A percentile compares a stretch with the other conserved stretches of the same genome.
These are phyloP conservation scores for Bipolaris sorokiniana DNA, from an alignment of 2,329 filamentous ascomycete genomes.

Conservation along the genomic window DNA sequence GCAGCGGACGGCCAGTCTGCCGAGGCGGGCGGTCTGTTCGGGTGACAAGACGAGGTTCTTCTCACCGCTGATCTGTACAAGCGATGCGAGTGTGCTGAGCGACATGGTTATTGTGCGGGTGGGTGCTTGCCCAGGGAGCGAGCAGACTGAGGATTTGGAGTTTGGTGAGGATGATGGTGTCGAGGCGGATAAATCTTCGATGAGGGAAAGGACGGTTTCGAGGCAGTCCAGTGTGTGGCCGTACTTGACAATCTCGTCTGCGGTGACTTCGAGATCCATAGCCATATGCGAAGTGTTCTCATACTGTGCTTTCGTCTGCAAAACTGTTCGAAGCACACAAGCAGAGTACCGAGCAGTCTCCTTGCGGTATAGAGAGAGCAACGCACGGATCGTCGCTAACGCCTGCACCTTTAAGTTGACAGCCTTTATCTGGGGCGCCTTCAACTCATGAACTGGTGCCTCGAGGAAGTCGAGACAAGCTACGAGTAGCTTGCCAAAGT, in stretches of 20 bases:
- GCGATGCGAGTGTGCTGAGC: slow-evolving; percentile 47
- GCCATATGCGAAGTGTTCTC: slow-evolving; percentile 75
- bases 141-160: slow-evolving; percentile 44
- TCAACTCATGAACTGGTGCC: slow-evolving; percentile 55
- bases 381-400: slow-evolving; percentile 73
- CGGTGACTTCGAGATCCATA: slow-evolving; percentile 73
- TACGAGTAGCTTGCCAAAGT: slow-evolving; percentile 70
- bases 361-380: slow-evolving; percentile 71
- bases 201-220: slow-evolving; percentile 46
- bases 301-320: slow-evolving; percentile 69
- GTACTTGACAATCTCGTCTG: slow-evolving; percentile 72
- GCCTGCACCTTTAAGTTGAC: slow-evolving; percentile 77
- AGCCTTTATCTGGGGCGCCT: slow-evolving; percentile 66
- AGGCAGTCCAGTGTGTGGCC: slow-evolving; percentile 65
- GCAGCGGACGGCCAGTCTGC: slow-evolving; percentile 47
- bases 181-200: slow-evolving; percentile 40
- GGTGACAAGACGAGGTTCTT: slow-evolving; percentile 40
- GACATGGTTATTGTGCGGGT: slow-evolving; percentile 49
- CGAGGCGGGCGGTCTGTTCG: slow-evolving; percentile 48
- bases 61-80: slow-evolving; percentile 43
- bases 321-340: slow-evolving; percentile 69
- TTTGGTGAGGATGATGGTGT: slow-evolving; percentile 37
- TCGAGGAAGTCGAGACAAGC: slow-evolving; percentile 76
- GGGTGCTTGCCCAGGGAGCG: slow-evolving; percentile 19
- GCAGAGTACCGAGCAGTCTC: slow-evolving; percentile 72